These are phyloP conservation scores for Fonsecaea multimorphosa DNA, from an alignment of 2,329 filamentous ascomycete genomes.

Conservation along the genomic window DNA sequence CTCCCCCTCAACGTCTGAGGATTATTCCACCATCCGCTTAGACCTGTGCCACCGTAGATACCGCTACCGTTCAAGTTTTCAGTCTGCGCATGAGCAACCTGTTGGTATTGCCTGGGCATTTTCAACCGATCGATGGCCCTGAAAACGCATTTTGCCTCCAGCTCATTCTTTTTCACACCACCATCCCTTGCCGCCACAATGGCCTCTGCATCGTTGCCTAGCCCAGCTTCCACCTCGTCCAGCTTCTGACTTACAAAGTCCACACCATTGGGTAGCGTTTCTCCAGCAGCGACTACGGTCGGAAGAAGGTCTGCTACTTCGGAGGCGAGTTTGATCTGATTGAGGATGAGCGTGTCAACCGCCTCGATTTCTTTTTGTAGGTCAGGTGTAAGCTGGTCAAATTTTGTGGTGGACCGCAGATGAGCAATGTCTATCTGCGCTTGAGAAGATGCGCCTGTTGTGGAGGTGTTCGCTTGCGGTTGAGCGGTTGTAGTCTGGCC, in stretches of 20 bases:
- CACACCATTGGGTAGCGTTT: constrained; percentile 69
- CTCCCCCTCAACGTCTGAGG: constrained; percentile 39
- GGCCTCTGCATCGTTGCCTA: constrained; percentile 67
- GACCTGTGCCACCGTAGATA: constrained; percentile 34
- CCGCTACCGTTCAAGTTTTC: constrained; percentile 33
- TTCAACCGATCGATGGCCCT: constrained; percentile 76
- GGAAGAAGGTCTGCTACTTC: constrained; percentile 75
- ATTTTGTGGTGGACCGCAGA: constrained; percentile 85
- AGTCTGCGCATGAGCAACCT: constrained; percentile 50
- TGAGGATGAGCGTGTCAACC: constrained; percentile 80
- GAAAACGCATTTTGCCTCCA: constrained; percentile 74
- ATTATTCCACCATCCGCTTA: constrained; percentile 43
- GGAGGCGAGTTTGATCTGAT: constrained; percentile 75
- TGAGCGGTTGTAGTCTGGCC: constrained; percentile 20
- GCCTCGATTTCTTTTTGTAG: constrained; percentile 78
- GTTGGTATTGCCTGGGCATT: constrained; percentile 69
- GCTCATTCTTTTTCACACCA: constrained; percentile 67
- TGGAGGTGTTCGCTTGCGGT: constrained; percentile 39
- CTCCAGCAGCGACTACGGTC: constrained; percentile 66
- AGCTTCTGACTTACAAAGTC: constrained; percentile 67
- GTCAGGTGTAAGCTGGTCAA: constrained; percentile 84
- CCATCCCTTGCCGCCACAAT: constrained; percentile 63
- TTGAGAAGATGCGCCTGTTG: constrained; percentile 67
- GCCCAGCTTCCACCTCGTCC: constrained; percentile 66
- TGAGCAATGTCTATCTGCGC: constrained; percentile 80